A percentile compares a stretch with the other conserved stretches of the same genome.
Conservation (phyloP, 257 asterid species). For the Lycium ferocissimum region DNA sequence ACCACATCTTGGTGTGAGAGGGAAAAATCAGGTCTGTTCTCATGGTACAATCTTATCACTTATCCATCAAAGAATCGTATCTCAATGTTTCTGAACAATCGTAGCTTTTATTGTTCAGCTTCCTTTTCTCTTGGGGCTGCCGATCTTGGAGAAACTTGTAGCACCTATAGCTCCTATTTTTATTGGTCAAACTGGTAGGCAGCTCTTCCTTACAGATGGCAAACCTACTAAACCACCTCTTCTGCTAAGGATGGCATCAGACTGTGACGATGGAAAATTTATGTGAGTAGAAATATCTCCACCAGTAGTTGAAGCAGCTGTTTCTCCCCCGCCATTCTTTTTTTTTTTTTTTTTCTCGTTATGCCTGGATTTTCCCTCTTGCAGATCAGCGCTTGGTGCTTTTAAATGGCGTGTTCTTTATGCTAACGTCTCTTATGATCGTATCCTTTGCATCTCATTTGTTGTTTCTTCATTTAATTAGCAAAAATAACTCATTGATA, state of each 20-base stretch:
- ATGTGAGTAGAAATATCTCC: slow-evolving; percentile 55
- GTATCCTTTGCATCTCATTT: slow-evolving; percentile 50
- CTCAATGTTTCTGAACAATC: not conserved
- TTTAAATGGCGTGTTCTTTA: slow-evolving; percentile 79
- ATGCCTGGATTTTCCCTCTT: slow-evolving; percentile 34
- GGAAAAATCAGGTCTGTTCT: slow-evolving; percentile 74
- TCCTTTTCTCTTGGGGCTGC: slow-evolving; percentile 86
- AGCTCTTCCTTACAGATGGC: slow-evolving; percentile 77
- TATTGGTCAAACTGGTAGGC: slow-evolving; percentile 72
- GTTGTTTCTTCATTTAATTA: slow-evolving; percentile 22
- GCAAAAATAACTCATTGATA: slow-evolving; percentile 11
- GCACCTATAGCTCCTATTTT: slow-evolving; percentile 56
- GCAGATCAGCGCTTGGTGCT: slow-evolving; percentile 91
- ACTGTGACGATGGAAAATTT: slow-evolving; percentile 82
- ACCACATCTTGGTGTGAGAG: slow-evolving; percentile 91
- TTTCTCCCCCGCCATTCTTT: slow-evolving; percentile 24
- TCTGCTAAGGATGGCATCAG: slow-evolving; percentile 80
- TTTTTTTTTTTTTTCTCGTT: slow-evolving; percentile 10
- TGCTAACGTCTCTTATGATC: slow-evolving; percentile 90
- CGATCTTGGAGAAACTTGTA: slow-evolving; percentile 90
- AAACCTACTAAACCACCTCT: slow-evolving; percentile 65
- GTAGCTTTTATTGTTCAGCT: slow-evolving; percentile 64
- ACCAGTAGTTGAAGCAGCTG: slow-evolving; percentile 29
- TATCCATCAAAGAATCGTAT: not conserved
- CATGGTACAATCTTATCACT: slow-evolving; percentile 12